Evolutionary conservation across 805 yeast genomes (phyloP).

Genomic region (Myxozyma neotropica): DNA sequence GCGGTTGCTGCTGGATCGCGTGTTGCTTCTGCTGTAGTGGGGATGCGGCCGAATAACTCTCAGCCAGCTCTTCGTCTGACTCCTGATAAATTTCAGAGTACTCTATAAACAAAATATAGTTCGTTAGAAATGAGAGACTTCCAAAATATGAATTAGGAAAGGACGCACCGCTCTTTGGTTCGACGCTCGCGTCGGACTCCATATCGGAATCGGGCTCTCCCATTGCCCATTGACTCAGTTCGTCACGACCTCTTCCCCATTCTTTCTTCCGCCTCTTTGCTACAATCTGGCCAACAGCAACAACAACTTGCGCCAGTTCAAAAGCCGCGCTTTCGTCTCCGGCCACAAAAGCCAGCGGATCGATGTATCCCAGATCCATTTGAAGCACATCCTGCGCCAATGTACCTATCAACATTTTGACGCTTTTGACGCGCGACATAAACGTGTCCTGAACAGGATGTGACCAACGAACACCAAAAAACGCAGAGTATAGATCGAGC

Average conservation of each 20-base stretch:
- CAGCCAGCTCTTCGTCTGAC: slow-evolving; percentile 9
- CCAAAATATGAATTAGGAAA: background rate
- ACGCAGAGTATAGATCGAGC: slow-evolving; percentile 16
- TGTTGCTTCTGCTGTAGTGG: background rate
- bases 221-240: background rate
- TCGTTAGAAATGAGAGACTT: background rate
- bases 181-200: slow-evolving; percentile 16
- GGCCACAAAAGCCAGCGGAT: slow-evolving; percentile 21
- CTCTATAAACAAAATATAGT: background rate
- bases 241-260: background rate
- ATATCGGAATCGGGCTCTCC: background rate
- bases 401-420: slow-evolving; percentile 24
- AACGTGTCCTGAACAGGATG: slow-evolving; percentile 17
- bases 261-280: slow-evolving; percentile 2
- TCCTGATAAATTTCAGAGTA: slow-evolving; percentile 6
- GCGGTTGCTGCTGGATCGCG: background rate
- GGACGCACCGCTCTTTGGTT: slow-evolving; percentile 22
- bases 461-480: slow-evolving; percentile 7
- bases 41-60: background rate
- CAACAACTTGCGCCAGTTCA: slow-evolving; percentile 15
- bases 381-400: slow-evolving; percentile 21
- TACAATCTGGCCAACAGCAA: slow-evolving; percentile 20
- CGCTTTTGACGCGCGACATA: slow-evolving; percentile 17
- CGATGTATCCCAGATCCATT: slow-evolving; percentile 24
- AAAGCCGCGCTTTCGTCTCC: slow-evolving; percentile 14